Conservation (phyloP, 2,329 filamentous ascomycete species). For the Phialophora expanda region DNA sequence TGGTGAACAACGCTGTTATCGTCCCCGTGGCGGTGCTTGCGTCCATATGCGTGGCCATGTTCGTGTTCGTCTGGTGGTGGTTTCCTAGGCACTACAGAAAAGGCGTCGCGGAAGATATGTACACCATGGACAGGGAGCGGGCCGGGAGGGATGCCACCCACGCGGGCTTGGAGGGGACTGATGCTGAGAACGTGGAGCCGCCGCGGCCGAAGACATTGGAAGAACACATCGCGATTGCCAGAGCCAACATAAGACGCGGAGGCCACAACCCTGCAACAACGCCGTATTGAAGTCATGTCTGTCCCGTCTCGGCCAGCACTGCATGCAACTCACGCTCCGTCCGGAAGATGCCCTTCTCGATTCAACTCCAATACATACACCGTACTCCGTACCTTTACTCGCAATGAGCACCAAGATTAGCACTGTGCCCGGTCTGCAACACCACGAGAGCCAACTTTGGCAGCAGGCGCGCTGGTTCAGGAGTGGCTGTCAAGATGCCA, state of each 20-base stretch:
- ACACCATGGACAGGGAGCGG: constrained; percentile 30
- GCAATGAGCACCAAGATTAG: background rate
- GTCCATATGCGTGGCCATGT: constrained; percentile 23
- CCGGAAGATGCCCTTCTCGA: background rate
- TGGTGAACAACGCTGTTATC: constrained; percentile 25
- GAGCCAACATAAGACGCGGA: constrained; percentile 9
- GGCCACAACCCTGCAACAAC: constrained; percentile 13
- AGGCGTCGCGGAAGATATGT: constrained; percentile 38
- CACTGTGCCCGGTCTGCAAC: background rate
- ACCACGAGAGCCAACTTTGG: background rate
- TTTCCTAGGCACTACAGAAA: constrained; percentile 31
- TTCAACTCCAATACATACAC: background rate
- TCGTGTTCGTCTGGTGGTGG: constrained; percentile 34
- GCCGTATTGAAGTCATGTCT: constrained; percentile 6
- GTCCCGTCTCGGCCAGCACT: background rate
- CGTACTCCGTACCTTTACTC: background rate
- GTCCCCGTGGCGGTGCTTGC: constrained; percentile 26
- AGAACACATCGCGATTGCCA: constrained; percentile 20
- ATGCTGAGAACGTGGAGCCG: background rate
- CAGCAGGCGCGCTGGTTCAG: background rate
- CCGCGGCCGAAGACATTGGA: constrained; percentile 10
- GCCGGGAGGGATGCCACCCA: constrained; percentile 3
- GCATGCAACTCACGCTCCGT: no score
- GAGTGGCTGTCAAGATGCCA: no score
- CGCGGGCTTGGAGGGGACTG: background rate